A percentile compares a stretch with the other conserved stretches of the same genome.
phyloP scores from a whole-genome alignment of 2,329 filamentous ascomycete species.

The Blastomyces parvus region DNA sequence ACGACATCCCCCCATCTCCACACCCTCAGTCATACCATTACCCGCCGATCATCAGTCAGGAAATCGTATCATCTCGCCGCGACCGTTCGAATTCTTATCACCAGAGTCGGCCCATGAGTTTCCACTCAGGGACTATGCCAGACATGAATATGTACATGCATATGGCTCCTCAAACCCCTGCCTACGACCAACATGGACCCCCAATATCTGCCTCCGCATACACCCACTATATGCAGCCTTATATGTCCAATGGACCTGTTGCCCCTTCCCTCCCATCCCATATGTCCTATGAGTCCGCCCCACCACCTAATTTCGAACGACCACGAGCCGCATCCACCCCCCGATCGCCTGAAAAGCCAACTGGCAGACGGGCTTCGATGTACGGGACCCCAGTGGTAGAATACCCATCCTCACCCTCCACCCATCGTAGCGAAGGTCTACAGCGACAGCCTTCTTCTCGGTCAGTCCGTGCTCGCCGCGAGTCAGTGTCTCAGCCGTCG shows the following conservation, averaged over 20 bases:
- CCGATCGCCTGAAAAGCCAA: constrained; percentile 26
- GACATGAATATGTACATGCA: constrained; percentile 24
- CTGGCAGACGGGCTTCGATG: constrained; percentile 25
- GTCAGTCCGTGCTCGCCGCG: constrained; percentile 24
- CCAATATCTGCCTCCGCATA: constrained; percentile 32
- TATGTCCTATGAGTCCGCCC: constrained; percentile 14
- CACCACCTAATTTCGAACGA: constrained; percentile 20
- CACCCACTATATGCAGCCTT: constrained; percentile 27
- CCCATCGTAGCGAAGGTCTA: constrained; percentile 25
- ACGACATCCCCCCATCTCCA: constrained; percentile 23
- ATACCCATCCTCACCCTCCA: constrained; percentile 22
- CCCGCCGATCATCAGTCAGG: constrained; percentile 23
- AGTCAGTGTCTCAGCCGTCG: constrained; percentile 19
- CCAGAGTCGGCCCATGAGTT: constrained; percentile 31
- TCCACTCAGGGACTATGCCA: constrained; percentile 25
- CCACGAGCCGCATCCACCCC: constrained; percentile 28
- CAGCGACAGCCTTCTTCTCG: constrained; percentile 22
- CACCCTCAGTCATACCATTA: constrained; percentile 25
- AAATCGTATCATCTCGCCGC: constrained; percentile 19
- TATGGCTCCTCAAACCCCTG: constrained; percentile 17
- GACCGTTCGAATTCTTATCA: constrained; percentile 31
- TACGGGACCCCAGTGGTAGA: constrained; percentile 30
- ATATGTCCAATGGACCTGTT: constrained; percentile 20
- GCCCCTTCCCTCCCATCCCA: constrained; percentile 10
- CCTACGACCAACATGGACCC: constrained; percentile 28